phyloP scores from a whole-genome alignment of 306 rosid genomes.

The Vachellia pachyceras region DNA sequence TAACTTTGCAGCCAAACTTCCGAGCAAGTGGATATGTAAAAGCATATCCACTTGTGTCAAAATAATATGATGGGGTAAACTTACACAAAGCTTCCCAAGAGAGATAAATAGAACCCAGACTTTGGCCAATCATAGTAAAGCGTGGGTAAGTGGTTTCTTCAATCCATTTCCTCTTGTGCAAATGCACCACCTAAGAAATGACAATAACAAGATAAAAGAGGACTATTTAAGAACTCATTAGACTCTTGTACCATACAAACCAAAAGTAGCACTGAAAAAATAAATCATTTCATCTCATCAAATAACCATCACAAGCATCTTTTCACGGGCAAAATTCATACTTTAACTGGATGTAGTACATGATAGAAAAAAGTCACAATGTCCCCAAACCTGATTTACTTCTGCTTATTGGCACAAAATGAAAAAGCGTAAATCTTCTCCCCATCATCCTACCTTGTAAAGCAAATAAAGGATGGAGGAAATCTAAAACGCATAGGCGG shows the following conservation, averaged over 20 bases:
- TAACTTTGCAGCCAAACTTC: conserved; percentile 84
- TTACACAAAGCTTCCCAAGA: conserved; percentile 90
- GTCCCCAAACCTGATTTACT: conserved; percentile 12
- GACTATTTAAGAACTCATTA: conserved; percentile 2
- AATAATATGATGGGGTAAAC: conserved; percentile 72
- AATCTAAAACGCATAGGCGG: neutral
- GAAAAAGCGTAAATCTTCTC: conserved; percentile 5
- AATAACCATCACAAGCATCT: conserved; percentile 28
- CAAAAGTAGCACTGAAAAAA: conserved; percentile 17
- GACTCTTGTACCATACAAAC: neutral
- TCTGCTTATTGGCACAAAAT: conserved; percentile 5
- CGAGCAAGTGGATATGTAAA: conserved; percentile 92
- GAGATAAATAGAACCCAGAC: conserved; percentile 84
- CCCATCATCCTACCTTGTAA: neutral
- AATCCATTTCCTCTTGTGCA: conserved; percentile 84
- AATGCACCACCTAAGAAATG: conserved; percentile 75
- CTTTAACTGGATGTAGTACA: neutral
- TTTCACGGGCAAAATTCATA: neutral
- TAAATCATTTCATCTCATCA: conserved; percentile 24
- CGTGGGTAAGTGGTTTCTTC: conserved; percentile 87
- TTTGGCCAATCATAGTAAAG: conserved; percentile 94
- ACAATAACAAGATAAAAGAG: conserved; percentile 18
- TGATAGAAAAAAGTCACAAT: neutral
- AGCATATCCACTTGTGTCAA: conserved; percentile 93
- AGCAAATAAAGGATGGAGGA: neutral